Base-by-base conservation (phyloP, 2,329 filamentous ascomycete species). In the Beauveria pseudobassiana region DNA sequence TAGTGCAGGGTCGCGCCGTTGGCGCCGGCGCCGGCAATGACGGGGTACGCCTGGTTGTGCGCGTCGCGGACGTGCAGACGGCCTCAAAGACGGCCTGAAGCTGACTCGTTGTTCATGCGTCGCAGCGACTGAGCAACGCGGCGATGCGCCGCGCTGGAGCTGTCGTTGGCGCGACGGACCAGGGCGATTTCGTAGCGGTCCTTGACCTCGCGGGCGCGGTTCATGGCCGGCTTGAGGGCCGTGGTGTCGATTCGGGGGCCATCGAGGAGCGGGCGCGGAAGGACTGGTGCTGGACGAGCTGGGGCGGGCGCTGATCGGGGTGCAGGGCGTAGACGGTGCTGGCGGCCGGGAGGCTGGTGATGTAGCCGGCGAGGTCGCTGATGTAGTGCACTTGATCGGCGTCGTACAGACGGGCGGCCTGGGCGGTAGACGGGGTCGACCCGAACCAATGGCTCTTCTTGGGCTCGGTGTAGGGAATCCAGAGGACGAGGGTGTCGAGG, bases 1-100 rank as follows among this genome's bases (percentile, higher is more conserved):
- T 99, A 99, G 74, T 99, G 95, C 46, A 98, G 78, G 0, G 90
- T 93, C 16, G 89, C 87, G 6, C 89, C 92, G 70, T 95, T 95
- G n/a, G 80, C 71, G 1, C 93, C 93, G 1, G 89, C 86, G 2
- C 90, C 93, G 51, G 90, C 91, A 67, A 99, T 97, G n/a, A 92
- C 84, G 52, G 87, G 85, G 72, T 99, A 99, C 0, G 93, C 87
- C 77, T 96, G 90, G 56, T 85, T 79, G 65, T 88, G 89, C 3
- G 90, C 88, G 64, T 89, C 89, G 58, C 82, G 79, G 87, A 82
- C 55, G 90, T 86, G 72, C 91, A 96, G 24, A 84, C 83, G 40
- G 85, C 82, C 26, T 87, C 78, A 70, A 96, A 96, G 12, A 87
- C 77, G 49, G 89, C 91, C 70, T 96, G 89, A 28, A 96, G 82